phyloP scores from a whole-genome alignment of 352 stramenopile genomes.

The Pilasporangium apinafurcum region DNA sequence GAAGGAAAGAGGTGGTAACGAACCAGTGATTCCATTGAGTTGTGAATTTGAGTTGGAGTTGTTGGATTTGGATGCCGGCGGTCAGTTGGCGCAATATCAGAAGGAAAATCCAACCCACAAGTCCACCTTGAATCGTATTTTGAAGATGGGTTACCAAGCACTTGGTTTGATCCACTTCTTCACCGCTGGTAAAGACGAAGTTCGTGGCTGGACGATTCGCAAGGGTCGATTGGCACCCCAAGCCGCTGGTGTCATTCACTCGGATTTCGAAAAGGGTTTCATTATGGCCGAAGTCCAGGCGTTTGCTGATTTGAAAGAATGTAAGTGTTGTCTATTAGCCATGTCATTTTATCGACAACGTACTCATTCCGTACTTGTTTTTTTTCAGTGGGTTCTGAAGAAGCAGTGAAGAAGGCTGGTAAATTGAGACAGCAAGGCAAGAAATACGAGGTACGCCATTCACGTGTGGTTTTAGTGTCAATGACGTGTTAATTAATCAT shows the following conservation, averaged over 20 bases:
- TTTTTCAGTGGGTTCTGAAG: constrained; percentile 64
- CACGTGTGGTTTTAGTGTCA: neutral
- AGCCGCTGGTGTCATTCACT: constrained; percentile 98
- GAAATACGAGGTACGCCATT: constrained; percentile 72
- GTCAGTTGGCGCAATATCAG: constrained; percentile 54
- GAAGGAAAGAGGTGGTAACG: constrained; percentile 93
- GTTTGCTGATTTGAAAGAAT: constrained; percentile 87
- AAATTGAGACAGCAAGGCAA: constrained; percentile 89
- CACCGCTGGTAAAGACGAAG: constrained; percentile 98
- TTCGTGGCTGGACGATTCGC: constrained; percentile 98
- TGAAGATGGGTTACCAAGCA: constrained; percentile 96
- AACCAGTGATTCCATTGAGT: constrained; percentile 96
- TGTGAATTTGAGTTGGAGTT: constrained; percentile 98
- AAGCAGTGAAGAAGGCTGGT: constrained; percentile 86
- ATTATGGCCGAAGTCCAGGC: constrained; percentile 93
- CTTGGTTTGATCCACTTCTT: constrained; percentile 99
- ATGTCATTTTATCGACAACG: too few relatives aligned
- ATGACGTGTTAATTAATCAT: neutral
- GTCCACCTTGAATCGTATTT: constrained; percentile 94
- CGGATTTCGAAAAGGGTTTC: constrained; percentile 99
- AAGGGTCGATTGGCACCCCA: constrained; percentile 95
- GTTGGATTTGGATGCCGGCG: constrained; percentile 64
- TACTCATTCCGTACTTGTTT: too few relatives aligned
- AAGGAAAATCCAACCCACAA: constrained; percentile 86
- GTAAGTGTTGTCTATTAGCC: constrained; percentile 48